phyloP scores from a whole-genome alignment of 2,329 filamentous ascomycete species.

The Metarhizium anisopliae region DNA sequence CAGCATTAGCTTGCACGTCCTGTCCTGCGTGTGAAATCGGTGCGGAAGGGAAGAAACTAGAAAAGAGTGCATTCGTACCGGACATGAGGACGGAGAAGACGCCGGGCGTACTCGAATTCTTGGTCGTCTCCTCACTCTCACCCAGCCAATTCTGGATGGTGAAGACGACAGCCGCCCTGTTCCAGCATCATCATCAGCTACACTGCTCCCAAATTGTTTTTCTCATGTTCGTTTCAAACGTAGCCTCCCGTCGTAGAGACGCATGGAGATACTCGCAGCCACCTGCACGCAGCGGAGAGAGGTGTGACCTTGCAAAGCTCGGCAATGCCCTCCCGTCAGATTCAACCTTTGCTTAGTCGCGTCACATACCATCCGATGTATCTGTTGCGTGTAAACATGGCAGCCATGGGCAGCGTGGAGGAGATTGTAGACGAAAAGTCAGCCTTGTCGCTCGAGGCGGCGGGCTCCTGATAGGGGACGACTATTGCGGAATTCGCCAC shows the following conservation, averaged over 20 bases:
- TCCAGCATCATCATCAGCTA: conserved; percentile 8
- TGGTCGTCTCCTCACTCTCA: conserved; percentile 60
- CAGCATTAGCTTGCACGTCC: background rate
- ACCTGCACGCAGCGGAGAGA: background rate
- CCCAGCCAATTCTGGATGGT: conserved; percentile 69
- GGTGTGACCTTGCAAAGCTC: background rate
- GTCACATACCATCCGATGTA: conserved; percentile 54
- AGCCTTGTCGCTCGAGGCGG: conserved; percentile 49
- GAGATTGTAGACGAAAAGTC: conserved; percentile 65
- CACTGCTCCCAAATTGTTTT: too few relatives aligned
- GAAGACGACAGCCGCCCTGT: conserved; percentile 64
- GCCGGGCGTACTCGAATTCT: conserved; percentile 56
- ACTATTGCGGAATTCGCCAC: conserved; percentile 39
- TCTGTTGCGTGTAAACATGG: conserved; percentile 88
- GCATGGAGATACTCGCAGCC: background rate
- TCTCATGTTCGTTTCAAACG: background rate
- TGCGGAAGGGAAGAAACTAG: too few relatives aligned
- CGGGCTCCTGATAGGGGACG: conserved; percentile 78
- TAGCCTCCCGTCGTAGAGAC: background rate
- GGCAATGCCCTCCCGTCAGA: background rate
- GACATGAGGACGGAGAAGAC: conserved; percentile 72
- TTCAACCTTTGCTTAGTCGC: background rate
- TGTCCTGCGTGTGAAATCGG: too few relatives aligned
- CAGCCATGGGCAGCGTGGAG: conserved; percentile 88
- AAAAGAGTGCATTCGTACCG: conserved; percentile 37